Base-by-base conservation (phyloP, 352 stramenopile species). In the Blastocystis sp. region DNA sequence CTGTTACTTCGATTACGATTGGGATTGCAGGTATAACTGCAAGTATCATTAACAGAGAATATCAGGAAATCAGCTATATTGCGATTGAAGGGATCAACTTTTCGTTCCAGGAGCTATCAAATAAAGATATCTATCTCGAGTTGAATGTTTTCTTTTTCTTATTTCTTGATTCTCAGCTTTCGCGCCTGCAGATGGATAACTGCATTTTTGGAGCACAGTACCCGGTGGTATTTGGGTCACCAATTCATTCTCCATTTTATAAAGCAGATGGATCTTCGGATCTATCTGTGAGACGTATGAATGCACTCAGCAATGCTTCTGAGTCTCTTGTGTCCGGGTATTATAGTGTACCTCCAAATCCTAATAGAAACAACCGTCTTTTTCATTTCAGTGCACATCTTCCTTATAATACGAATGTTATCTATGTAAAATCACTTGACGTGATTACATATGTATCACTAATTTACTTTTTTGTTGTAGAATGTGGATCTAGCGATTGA, bases 101-200 rank as follows among this genome's bases (percentile, higher is more conserved):
- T 30, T 30, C 39, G 16, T 64, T 26, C 9, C 55, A 56, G 34
- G n/a, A 66, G 4, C 18, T 85, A 18, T 11, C 8, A 26, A 45
- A 56, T 26, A 66, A 66, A 55, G 63, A 65, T 13, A 54, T 85
- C 2, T n/a, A 9, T 13, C 20, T 41, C 16, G 50, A 66, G 26
- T 65, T 85, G 11, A 73, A 16, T 9, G 63, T 73, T 24, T 34
- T 26, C n/a, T 18, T 16, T 11, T 9, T 26, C 7, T 24, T 26
- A 13, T 8, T 7, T 24, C 1, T 43, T 30, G 39, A 9, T 41
- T 34, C 24, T 11, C 54, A 73, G 54, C 26, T 78, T 7, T 45
- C n/a, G 11, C 63, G 66, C 3, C 16, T 89, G 41, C 78, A 89
- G 26, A 65, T 89, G n/a, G 78, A 89, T 24, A 89, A 76, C 50